Evolutionary conservation across 1,284 basidiomycete genomes (phyloP).

Genomic region (Cryptococcus sp.): DNA sequence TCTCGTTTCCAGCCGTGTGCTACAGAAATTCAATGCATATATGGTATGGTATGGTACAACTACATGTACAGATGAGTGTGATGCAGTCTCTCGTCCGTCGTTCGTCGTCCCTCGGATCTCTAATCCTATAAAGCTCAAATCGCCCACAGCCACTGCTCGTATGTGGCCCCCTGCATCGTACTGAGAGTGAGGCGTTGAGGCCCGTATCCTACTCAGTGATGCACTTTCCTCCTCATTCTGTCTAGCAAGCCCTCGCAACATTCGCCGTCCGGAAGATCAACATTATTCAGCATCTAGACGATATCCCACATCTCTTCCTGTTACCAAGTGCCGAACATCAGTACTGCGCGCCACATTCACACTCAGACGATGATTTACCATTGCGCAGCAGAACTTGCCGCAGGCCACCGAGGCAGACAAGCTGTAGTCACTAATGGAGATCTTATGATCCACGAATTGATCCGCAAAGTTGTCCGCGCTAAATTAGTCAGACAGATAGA

Average conservation of each 20-base stretch:
- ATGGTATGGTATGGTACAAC: constrained; percentile 11
- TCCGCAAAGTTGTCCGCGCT: constrained; percentile 95
- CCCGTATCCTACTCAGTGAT: no score
- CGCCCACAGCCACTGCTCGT: no score
- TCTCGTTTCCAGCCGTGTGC: no score
- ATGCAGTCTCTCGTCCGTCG: constrained; percentile 1
- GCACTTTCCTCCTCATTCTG: no score
- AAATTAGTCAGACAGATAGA: constrained; percentile 9
- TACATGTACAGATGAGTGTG: constrained; percentile 18
- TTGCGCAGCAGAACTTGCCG: constrained; percentile 75
- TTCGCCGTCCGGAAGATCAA: neutral
- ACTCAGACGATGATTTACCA: constrained; percentile 42
- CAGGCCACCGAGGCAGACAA: constrained; percentile 95
- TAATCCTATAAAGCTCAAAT: no score
- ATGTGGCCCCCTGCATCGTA: no score
- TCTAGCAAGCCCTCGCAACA: no score
- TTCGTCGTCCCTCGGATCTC: neutral
- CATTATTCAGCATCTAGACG: constrained; percentile 50
- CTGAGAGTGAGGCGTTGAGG: no score
- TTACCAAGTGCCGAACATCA: neutral
- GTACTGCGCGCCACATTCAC: neutral
- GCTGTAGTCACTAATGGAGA: constrained; percentile 92
- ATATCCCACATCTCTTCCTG: constrained; percentile 65
- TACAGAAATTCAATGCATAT: constrained; percentile 8
- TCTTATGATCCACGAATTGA: constrained; percentile 90